phyloP scores from a whole-genome alignment of 1,284 basidiomycete genomes.

The Mixia osmundae region DNA sequence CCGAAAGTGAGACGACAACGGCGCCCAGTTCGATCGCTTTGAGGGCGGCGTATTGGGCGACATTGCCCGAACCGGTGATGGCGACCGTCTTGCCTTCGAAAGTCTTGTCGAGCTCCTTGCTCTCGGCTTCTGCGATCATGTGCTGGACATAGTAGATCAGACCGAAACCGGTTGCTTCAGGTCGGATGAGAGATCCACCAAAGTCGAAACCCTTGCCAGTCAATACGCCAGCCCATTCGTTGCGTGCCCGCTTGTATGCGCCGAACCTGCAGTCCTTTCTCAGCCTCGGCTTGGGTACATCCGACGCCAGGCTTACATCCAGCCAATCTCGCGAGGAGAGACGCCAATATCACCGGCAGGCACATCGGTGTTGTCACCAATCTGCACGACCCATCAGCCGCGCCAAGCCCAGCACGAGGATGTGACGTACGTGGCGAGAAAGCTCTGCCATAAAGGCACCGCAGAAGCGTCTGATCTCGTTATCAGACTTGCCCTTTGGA shows the following conservation, averaged over 20 bases:
- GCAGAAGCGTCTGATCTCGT: slow-evolving; percentile 1
- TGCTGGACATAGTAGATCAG: slow-evolving; percentile 54
- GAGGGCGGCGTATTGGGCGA: slow-evolving; percentile 38
- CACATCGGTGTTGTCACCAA: slow-evolving; percentile 41
- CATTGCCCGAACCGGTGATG: slow-evolving; percentile 32
- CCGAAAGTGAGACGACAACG: slow-evolving; percentile 48
- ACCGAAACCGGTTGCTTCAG: slow-evolving; percentile 40
- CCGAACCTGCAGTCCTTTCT: slow-evolving; percentile 39
- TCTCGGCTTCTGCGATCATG: slow-evolving; percentile 25
- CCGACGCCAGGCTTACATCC: slow-evolving; percentile 4
- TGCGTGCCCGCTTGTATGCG: slow-evolving; percentile 47
- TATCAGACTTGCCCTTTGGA: slow-evolving; percentile 57
- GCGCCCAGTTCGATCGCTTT: slow-evolving; percentile 58
- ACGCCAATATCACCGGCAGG: slow-evolving; percentile 27
- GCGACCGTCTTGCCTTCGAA: slow-evolving; percentile 36
- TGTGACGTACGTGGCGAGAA: slow-evolving; percentile 40
- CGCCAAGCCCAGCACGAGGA: slow-evolving; percentile 6
- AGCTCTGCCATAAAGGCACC: slow-evolving; percentile 35
- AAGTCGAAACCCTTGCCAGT: slow-evolving; percentile 54
- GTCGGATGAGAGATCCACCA: slow-evolving; percentile 41
- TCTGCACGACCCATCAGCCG: slow-evolving; percentile 16
- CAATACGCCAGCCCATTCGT: slow-evolving; percentile 52
- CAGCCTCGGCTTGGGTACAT: slow-evolving; percentile 23
- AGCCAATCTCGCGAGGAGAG: slow-evolving; percentile 34
- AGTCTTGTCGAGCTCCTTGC: slow-evolving; percentile 13